Conservation (phyloP, 2,329 filamentous ascomycete genomes). For the Ascochyta lentis region DNA sequence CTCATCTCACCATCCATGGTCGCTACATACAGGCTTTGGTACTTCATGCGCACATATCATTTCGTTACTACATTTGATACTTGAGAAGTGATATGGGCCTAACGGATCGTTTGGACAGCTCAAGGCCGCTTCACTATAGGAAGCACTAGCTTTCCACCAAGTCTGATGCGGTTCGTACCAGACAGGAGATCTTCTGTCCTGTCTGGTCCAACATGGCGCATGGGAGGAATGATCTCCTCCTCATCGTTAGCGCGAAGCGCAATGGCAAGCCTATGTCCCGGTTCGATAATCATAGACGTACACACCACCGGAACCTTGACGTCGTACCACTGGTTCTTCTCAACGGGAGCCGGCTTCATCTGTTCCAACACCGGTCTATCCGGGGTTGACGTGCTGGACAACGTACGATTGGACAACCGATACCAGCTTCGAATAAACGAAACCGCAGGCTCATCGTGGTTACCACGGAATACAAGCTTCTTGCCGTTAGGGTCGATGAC, state of each 20-base stretch:
- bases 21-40: not conserved
- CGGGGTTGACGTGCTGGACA: not conserved
- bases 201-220: not conserved
- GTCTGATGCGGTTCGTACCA: not conserved
- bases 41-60: not conserved
- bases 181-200: not conserved
- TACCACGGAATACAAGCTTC: not conserved
- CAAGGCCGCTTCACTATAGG: not conserved
- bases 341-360: not conserved
- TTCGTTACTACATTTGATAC: not conserved
- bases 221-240: not conserved
- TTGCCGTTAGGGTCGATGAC: not conserved
- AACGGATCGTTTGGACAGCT: not conserved
- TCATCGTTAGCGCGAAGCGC: not conserved
- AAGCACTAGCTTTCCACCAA: not conserved
- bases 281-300: not conserved
- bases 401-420: not conserved
- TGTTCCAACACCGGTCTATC: not conserved
- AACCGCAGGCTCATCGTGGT: not conserved
- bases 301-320: not conserved
- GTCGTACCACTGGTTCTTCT: not conserved
- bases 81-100: not conserved
- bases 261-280: not conserved
- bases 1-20: not conserved
- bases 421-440: not conserved